These are phyloP conservation scores for Inga leiocalycina DNA, from an alignment of 306 rosid genomes.

Conservation along the genomic window DNA sequence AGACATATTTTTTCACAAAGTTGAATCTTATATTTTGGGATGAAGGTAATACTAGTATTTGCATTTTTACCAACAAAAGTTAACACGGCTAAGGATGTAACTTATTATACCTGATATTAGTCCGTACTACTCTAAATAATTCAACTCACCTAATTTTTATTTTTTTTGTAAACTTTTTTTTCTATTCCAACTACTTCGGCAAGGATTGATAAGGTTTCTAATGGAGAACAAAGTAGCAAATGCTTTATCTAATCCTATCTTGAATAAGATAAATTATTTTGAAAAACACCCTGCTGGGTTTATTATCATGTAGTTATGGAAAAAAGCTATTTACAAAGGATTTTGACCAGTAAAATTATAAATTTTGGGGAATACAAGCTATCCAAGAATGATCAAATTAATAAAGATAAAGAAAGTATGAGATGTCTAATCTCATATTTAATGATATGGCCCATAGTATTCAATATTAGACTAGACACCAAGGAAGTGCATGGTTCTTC, in stretches of 20 bases:
- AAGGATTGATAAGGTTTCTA: not conserved
- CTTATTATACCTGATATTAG: no score
- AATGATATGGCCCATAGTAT: not conserved
- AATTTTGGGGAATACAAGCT: no score
- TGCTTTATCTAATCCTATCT: not conserved
- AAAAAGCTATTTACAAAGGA: not conserved
- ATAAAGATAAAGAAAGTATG: not conserved
- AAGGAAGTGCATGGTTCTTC: not conserved
- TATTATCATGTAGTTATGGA: not conserved
- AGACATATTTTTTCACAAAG: no score
- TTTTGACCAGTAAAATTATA: not conserved
- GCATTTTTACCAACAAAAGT: not conserved
- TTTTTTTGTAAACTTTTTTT: not conserved
- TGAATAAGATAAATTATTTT: not conserved
- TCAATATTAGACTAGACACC: not conserved
- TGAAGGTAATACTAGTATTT: no score
- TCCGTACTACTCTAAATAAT: no score
- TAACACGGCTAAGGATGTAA: no score
- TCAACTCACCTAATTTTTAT: no score
- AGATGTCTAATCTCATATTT: not conserved
- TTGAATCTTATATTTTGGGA: no score
- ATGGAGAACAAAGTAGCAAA: not conserved
- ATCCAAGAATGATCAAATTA: not conserved
- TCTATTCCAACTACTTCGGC: not conserved
- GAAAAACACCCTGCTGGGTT: not conserved